Evolutionary conservation across 108 stramenopile genomes (phyloP), one percentile per base, ranked within the genome.

Genomic region (Fragilaria radians): DNA sequence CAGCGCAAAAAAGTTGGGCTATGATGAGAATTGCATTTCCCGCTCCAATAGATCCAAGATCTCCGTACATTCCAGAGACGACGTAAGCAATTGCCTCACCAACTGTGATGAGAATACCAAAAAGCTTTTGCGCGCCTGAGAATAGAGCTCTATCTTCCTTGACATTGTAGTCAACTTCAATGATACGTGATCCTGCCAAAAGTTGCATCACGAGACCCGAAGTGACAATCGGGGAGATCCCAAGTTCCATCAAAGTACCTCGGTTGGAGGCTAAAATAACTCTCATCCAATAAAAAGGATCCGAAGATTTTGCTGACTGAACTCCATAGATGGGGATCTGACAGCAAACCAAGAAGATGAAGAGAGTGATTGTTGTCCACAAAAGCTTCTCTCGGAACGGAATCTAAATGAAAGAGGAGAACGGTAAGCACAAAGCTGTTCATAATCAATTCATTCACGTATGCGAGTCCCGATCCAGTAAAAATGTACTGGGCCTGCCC

Each of bases 261-360:
- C 96, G 87, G 83, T 99, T 99, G 63, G 97, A 98, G 28, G 98
- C 98, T n/a, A 99, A 85, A 63, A 99, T 97, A 47, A 99, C 96
- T 25, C 98, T 91, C 95, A 99, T 96, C 96, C 96, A 98, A 83
- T 96, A 98, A 85, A 99, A 97, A 19, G 98, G 98, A 77, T 99
- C 98, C 36, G 95, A 95, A 24, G 95, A 96, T 77, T 97, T 97
- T 62, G 94, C 93, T 1, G 82, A 87, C 68, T 95, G 91, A 31
- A 98, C 91, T 65, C 97, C 98, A 78, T 99, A 99, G 67, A 99
- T 83, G 26, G 98, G 98, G 66, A 99, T 97, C 74, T 99, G 98
- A 62, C 98, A 98, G 76, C 95, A 96, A 9, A 98, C 98, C 62
- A 99, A 78, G 81, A 97, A 99, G 67, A 99, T 97, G 81, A 99